These are phyloP conservation scores for Neurospora sp. DNA, from an alignment of 495 filamentous ascomycete species.

Conservation along the genomic window DNA sequence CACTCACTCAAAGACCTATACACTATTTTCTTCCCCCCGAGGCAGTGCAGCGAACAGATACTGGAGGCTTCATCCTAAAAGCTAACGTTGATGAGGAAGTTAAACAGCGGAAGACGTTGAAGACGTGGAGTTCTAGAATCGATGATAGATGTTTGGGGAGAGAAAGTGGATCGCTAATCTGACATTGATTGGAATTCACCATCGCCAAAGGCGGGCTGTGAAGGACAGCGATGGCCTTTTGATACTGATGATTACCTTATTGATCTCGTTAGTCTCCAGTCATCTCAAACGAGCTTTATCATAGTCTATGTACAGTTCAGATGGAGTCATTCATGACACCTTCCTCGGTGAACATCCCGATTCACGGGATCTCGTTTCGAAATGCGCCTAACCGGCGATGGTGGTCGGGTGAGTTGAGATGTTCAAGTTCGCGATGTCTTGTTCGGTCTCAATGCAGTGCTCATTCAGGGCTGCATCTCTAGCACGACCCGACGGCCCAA, in stretches of 20 bases:
- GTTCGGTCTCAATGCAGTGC: not conserved
- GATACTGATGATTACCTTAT: not conserved
- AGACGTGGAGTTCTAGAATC: not conserved
- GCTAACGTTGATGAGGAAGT: no score
- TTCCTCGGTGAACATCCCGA: not conserved
- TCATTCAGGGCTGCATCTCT: not conserved
- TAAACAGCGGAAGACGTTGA: not conserved
- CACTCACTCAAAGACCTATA: not conserved
- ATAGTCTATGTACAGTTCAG: not conserved
- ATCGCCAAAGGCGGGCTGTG: not conserved
- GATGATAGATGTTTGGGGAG: not conserved
- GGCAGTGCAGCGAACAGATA: no score
- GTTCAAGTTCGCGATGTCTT: not conserved
- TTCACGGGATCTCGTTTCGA: not conserved
- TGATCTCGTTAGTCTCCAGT: not conserved
- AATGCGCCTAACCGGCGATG: not conserved
- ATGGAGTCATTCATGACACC: not conserved
- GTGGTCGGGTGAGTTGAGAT: not conserved
- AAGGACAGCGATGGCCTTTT: not conserved
- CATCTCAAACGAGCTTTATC: not conserved
- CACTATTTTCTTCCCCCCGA: not conserved
- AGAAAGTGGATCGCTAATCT: not conserved
- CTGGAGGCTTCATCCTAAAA: no score
- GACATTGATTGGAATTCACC: not conserved
- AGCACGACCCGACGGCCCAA: not conserved